Percentiles rank a stretch among this genome's conserved stretches.
Evolutionary conservation across 2,329 filamentous ascomycete genomes (phyloP).

Genomic region (Pseudogymnoascus destructans): DNA sequence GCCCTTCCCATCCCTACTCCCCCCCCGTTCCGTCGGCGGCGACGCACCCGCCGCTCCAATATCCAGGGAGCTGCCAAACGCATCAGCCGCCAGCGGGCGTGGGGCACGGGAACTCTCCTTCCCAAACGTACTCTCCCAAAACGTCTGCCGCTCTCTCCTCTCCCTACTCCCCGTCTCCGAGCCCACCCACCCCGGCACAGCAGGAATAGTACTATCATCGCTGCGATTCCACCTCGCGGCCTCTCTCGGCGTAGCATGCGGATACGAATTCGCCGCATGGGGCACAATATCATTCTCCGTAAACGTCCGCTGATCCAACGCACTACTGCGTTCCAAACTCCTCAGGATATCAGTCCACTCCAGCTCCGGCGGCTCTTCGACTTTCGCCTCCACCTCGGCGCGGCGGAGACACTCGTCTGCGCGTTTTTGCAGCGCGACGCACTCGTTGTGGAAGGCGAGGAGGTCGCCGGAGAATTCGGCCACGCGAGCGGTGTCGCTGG

Average conservation of each 20-base stretch:
- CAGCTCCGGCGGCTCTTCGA: conserved; percentile 17
- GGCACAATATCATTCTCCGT: conserved; percentile 8
- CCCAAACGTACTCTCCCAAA: conserved; percentile 25
- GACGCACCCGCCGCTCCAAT: not conserved
- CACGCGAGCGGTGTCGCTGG: conserved; percentile 12
- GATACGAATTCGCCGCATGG: not conserved
- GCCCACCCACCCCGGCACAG: conserved; percentile 16
- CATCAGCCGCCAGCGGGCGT: conserved; percentile 15
- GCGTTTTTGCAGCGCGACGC: conserved; percentile 22
- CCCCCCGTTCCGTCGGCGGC: conserved; percentile 20
- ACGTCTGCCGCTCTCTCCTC: conserved; percentile 22
- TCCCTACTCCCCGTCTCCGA: conserved; percentile 17
- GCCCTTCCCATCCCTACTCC: conserved; percentile 21
- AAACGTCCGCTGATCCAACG: not conserved
- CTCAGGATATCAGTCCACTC: conserved; percentile 23
- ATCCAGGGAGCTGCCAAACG: not conserved
- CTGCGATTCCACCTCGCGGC: not conserved
- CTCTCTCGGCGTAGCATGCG: not conserved
- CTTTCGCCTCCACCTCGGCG: conserved; percentile 17
- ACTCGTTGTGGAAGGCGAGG: conserved; percentile 23
- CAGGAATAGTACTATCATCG: not conserved
- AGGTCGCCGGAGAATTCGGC: conserved; percentile 21
- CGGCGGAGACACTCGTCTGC: conserved; percentile 24
- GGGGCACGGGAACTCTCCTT: conserved; percentile 20
- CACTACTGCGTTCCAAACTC: conserved; percentile 14